These are phyloP conservation scores for Aspergillus puulaauensis DNA, from an alignment of 2,329 filamentous ascomycete genomes.

Conservation along the genomic window DNA sequence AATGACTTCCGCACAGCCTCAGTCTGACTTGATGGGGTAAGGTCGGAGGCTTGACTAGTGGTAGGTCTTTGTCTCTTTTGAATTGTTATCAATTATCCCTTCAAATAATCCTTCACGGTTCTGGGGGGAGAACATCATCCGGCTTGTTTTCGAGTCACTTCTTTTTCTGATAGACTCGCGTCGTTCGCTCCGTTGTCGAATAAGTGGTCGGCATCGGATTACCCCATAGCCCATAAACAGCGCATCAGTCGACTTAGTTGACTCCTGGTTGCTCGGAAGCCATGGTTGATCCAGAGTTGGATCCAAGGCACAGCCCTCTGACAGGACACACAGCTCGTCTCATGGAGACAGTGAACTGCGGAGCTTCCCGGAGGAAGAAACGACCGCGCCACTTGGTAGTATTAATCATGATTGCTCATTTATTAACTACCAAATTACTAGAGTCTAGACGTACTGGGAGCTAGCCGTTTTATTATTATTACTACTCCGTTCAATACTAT, in stretches of 20 bases:
- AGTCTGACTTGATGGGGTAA: slow-evolving; percentile 18
- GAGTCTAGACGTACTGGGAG: neutral
- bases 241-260: neutral
- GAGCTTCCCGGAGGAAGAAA: slow-evolving; percentile 11
- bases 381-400: slow-evolving; percentile 13
- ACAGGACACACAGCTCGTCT: slow-evolving; percentile 6
- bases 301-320: slow-evolving; percentile 18
- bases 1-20: slow-evolving; percentile 31
- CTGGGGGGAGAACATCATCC: slow-evolving; percentile 13
- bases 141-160: slow-evolving; percentile 7
- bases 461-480: neutral
- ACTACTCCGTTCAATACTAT: neutral
- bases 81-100: neutral
- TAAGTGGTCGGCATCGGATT: neutral
- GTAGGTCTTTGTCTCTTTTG: neutral
- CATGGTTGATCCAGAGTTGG: slow-evolving; percentile 25
- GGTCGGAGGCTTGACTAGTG: slow-evolving; percentile 11
- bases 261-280: slow-evolving; percentile 4
- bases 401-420: neutral
- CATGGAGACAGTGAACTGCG: slow-evolving; percentile 1
- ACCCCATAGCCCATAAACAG: slow-evolving; percentile 3
- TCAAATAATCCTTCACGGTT: neutral
- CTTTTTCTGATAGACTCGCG: neutral
- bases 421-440: neutral
- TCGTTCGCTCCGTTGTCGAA: neutral